A percentile compares a stretch with the other conserved stretches of the same genome.
Evolutionary conservation across 1,139 yeast species (phyloP).

Genomic region (Dujonia santamariae): DNA sequence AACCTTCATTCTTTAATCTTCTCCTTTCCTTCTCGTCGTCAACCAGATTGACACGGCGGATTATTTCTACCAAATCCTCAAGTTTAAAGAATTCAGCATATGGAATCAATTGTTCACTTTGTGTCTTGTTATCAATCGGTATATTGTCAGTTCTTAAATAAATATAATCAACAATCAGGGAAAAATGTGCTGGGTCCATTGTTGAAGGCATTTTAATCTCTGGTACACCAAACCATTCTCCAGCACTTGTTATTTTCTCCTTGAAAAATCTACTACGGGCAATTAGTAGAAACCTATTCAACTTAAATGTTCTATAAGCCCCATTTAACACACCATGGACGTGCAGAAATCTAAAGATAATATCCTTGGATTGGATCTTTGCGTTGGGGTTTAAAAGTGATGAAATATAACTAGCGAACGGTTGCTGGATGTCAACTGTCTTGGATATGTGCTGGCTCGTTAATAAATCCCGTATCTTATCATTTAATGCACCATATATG

Average conservation of each 20-base stretch:
- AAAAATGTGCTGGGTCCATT: constrained; percentile 26
- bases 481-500: constrained; percentile 73
- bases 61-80: constrained; percentile 30
- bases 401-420: constrained; percentile 70
- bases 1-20: constrained; percentile 42
- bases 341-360: constrained; percentile 27
- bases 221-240: constrained; percentile 22
- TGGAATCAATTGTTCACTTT: constrained; percentile 17
- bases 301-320: constrained; percentile 17
- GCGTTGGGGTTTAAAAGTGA: constrained; percentile 32
- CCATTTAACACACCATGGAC: constrained; percentile 13
- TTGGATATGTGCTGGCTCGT: constrained; percentile 65
- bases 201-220: constrained; percentile 22
- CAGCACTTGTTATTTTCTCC: constrained; percentile 13
- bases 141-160: constrained; percentile 42
- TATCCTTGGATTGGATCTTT: constrained; percentile 32
- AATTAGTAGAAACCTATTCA: constrained; percentile 40
- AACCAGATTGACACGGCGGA: constrained; percentile 17
- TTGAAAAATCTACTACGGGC: constrained; percentile 34
- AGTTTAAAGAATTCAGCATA: constrained; percentile 36
- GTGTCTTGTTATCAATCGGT: constrained; percentile 16
- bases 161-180: constrained; percentile 45
- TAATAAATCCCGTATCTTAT: constrained; percentile 56
- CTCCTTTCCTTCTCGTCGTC: constrained; percentile 23
- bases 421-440: constrained; percentile 65